Conservation (phyloP, 768 basidiomycete genomes). For the Amanita inopinata region DNA sequence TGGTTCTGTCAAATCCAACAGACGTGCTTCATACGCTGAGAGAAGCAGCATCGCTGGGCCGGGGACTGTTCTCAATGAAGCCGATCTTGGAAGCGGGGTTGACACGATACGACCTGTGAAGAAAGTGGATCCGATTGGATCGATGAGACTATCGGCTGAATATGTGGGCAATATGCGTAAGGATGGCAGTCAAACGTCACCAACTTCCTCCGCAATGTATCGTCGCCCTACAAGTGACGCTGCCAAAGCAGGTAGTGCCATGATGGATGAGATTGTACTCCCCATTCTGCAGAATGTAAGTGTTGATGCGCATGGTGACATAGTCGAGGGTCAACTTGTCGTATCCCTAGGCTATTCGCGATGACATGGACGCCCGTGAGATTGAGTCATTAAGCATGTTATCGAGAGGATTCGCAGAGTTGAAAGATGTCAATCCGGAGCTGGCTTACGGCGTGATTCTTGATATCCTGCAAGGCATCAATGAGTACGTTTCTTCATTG, state of each 20-base stretch:
- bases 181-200: conserved; percentile 39
- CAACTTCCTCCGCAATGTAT: conserved; percentile 41
- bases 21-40: conserved; percentile 74
- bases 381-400: conserved; percentile 88
- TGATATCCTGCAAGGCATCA: conserved; percentile 83
- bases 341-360: conserved; percentile 47
- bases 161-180: conserved; percentile 67
- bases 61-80: conserved; percentile 71
- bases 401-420: conserved; percentile 78
- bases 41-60: conserved; percentile 49
- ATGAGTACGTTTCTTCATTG: conserved; percentile 54
- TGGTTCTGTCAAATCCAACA: conserved; percentile 50
- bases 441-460: conserved; percentile 83
- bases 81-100: conserved; percentile 78
- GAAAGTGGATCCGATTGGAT: conserved; percentile 76
- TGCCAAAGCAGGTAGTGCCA: conserved; percentile 51
- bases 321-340: conserved; percentile 2
- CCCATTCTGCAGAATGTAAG: conserved; percentile 70
- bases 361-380: conserved; percentile 83
- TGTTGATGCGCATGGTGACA: conserved; percentile 9
- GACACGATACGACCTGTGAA: conserved; percentile 92
- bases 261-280: conserved; percentile 80
- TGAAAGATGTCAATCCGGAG: conserved; percentile 74
- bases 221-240: conserved; percentile 45
- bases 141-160: conserved; percentile 67